These are phyloP conservation scores for Shiraia bambusicola DNA, from an alignment of 2,329 filamentous ascomycete species.

Conservation along the genomic window DNA sequence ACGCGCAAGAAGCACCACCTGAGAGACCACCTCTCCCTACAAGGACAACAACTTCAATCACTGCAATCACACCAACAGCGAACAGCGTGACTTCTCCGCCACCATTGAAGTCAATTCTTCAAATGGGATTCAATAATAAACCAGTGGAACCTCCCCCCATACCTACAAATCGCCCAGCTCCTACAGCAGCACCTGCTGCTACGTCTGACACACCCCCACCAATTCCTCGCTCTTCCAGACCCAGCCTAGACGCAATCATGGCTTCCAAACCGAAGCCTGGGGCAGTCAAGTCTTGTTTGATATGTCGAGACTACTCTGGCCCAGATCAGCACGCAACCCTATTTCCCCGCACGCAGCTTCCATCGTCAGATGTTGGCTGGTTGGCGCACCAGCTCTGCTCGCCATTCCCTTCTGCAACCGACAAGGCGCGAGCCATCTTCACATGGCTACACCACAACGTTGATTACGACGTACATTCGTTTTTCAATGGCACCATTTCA, in stretches of 20 bases:
- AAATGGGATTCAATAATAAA: slow-evolving; percentile 51
- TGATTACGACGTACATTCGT: slow-evolving; percentile 75
- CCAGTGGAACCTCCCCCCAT: slow-evolving; percentile 34
- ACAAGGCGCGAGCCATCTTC: slow-evolving; percentile 91
- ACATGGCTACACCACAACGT: slow-evolving; percentile 96
- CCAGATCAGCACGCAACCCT: slow-evolving; percentile 77
- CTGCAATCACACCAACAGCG: slow-evolving; percentile 6
- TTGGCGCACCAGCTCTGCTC: slow-evolving; percentile 76
- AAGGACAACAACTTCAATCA: slow-evolving; percentile 10
- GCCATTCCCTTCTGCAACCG: slow-evolving; percentile 77
- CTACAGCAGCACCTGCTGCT: slow-evolving; percentile 7
- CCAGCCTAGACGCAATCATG: slow-evolving; percentile 59
- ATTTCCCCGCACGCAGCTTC: slow-evolving; percentile 72
- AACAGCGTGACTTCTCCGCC: slow-evolving; percentile 28
- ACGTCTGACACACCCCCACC: slow-evolving; percentile 48
- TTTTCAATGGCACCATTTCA: slow-evolving; percentile 71
- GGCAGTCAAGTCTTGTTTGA: slow-evolving; percentile 59
- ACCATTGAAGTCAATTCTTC: slow-evolving; percentile 50
- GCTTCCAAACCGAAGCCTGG: slow-evolving; percentile 44
- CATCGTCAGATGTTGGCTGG: slow-evolving; percentile 67
- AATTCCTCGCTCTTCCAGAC: slow-evolving; percentile 56
- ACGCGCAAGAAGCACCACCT: slow-evolving; percentile 9
- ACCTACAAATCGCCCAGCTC: slow-evolving; percentile 27
- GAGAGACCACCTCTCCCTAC: slow-evolving; percentile 19
- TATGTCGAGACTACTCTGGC: slow-evolving; percentile 83